Evolutionary conservation across 306 rosid genomes (phyloP), one percentile per base, ranked within the genome.

Genomic region (Prunus armeniaca): DNA sequence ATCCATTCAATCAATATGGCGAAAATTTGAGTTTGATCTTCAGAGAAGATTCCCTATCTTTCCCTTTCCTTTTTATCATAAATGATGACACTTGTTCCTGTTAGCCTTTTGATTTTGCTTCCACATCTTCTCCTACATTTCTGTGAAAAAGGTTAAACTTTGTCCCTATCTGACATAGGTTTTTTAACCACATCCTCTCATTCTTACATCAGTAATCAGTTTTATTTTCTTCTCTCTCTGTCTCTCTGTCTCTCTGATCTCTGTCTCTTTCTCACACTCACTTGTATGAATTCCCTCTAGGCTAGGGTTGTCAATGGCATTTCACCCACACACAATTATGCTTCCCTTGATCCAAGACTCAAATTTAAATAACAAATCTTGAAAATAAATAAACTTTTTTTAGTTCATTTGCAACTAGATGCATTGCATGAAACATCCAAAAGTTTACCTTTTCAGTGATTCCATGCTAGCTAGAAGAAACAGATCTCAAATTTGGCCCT

Each of bases 121-220:
- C 89, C 89, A 78, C 81, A 80, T 87, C 93, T 88, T 81, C 93
- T 88, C 96, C 96, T 91, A 88, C 96, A 90, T 90, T 94, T 94
- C 93, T 87, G 96, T 91, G 98, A 87, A 87, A 93, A 94, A 89
- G 93, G 87, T 84, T 84, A 75, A 86, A 81, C 89, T 84, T 88
- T 94, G 97, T 94, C 97, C 86, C 84, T 69, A 77, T 78, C 70
- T 90, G 93, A 83, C 92, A 84, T 87, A 88, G 78, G 85, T 79
- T 83, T 83, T 88, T 84, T 83, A 84, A 87, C 90, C 85, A 84
- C 86, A 78, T 88, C 75, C 81, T 78, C 76, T 65, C 82, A 30
- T 72, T 46, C 67, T 65, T 71, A 25, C 82, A 51, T 64, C 76
- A 82, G 78, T 84, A 60, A 84, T 84, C 83, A 82, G 50, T 68